phyloP scores from a whole-genome alignment of 192 early-diverging fungal species.

The Rhizophagus sp. region DNA sequence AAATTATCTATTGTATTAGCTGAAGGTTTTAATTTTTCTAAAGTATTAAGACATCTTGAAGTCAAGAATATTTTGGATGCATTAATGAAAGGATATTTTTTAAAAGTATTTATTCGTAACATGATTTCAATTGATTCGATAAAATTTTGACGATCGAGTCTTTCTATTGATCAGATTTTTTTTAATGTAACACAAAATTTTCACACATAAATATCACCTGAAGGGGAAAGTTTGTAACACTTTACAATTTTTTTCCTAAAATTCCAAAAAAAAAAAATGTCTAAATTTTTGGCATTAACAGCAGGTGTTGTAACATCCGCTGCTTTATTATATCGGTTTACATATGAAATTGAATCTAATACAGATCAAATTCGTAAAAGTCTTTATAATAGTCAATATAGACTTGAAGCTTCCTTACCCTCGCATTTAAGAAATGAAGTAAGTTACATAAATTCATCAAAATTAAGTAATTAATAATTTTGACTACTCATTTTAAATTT shows the following conservation, averaged over 20 bases:
- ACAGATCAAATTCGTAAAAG: conserved; percentile 1
- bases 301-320: conserved; percentile 1
- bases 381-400: not conserved
- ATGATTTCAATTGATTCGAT: not conserved
- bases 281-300: not conserved
- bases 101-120: not conserved
- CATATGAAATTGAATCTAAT: conserved; percentile 23
- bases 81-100: not conserved
- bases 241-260: no score
- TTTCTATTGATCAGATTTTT: no score
- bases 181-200: no score
- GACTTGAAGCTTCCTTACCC: conserved; percentile 14
- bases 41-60: not conserved
- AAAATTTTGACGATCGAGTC: not conserved
- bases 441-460: not conserved
- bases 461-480: no score
- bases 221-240: no score
- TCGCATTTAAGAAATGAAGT: not conserved
- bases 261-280: conserved; percentile 1
- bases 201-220: no score
- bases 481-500: no score
- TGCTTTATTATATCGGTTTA: conserved; percentile 17
- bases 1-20: not conserved
- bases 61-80: not conserved
- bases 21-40: not conserved